phyloP scores from a whole-genome alignment of 129 eudicot species.

The carrot (Daucus carota) region DNA sequence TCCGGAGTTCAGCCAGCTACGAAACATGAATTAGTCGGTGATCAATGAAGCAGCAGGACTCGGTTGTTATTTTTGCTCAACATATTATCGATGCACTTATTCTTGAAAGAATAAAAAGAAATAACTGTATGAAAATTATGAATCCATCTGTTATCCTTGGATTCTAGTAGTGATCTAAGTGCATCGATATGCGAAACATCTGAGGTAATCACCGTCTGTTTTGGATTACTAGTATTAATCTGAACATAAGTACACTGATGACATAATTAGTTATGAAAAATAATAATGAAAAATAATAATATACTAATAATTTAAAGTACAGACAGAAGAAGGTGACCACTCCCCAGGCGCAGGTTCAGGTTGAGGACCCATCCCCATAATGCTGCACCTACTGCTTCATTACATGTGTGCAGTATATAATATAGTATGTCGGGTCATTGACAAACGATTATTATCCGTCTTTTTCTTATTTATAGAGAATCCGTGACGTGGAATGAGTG shows the following conservation, averaged over 20 bases:
- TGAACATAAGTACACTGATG: neutral
- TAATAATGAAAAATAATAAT: neutral
- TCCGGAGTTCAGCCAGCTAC: no score
- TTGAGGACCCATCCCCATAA: conserved; percentile 6
- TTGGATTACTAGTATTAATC: neutral
- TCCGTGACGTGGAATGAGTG: no score
- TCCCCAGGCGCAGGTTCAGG: conserved; percentile 6
- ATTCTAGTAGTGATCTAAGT: neutral
- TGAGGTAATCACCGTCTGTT: neutral
- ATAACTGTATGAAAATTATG: no score
- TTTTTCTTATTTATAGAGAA: no score
- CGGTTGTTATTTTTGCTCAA: no score
- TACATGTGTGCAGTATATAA: neutral
- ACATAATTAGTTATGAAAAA: neutral
- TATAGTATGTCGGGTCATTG: no score
- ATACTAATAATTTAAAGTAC: neutral
- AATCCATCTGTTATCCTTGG: neutral
- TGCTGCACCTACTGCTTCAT: conserved; percentile 4
- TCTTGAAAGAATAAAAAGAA: neutral
- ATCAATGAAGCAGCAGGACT: no score
- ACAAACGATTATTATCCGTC: no score
- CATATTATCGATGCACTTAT: neutral
- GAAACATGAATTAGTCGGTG: no score
- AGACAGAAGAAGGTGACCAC: conserved; percentile 7
- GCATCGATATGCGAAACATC: conserved; percentile 3